Evolutionary conservation across 2,329 filamentous ascomycete genomes (phyloP).

Genomic region (Phyllosticta capitalensis): DNA sequence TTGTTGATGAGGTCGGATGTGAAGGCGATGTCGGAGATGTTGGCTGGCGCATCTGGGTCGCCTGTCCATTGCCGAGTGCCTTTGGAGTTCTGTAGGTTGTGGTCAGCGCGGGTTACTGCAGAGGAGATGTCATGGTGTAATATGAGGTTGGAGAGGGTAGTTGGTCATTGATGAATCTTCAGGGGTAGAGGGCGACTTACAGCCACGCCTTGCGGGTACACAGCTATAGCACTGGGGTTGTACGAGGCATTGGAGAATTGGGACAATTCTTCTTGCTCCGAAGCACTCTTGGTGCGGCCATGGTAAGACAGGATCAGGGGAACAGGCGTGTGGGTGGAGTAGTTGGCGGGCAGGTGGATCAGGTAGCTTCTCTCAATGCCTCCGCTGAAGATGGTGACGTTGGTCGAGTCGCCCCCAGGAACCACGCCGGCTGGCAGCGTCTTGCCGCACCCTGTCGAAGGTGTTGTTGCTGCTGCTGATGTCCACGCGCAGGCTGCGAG

Average conservation of each 20-base stretch:
- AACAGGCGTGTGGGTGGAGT: slow-evolving; percentile 26
- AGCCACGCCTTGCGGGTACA: slow-evolving; percentile 36
- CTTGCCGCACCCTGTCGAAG: slow-evolving; percentile 13
- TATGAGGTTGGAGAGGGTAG: not conserved
- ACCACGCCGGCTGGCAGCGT: slow-evolving; percentile 16
- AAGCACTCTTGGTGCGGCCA: slow-evolving; percentile 30
- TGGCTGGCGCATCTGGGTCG: slow-evolving; percentile 28
- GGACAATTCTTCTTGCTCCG: slow-evolving; percentile 33
- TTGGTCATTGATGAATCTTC: not conserved
- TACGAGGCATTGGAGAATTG: slow-evolving; percentile 36
- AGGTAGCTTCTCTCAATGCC: slow-evolving; percentile 27
- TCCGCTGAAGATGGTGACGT: slow-evolving; percentile 19
- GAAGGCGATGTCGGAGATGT: slow-evolving; percentile 35
- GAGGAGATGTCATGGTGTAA: not conserved
- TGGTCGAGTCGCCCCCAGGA: slow-evolving; percentile 16
- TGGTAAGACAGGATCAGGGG: slow-evolving; percentile 42
- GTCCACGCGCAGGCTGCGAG: not conserved
- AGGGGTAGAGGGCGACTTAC: slow-evolving; percentile 14
- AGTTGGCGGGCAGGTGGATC: slow-evolving; percentile 31
- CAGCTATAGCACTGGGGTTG: slow-evolving; percentile 35
- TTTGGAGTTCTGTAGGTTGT: slow-evolving; percentile 2
- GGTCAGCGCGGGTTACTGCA: not conserved
- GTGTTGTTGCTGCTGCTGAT: not conserved
- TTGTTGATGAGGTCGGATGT: slow-evolving; percentile 34
- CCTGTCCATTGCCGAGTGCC: slow-evolving; percentile 32